Conservation (phyloP, 345 rosid genomes). For the Streptanthus diversifolius region DNA sequence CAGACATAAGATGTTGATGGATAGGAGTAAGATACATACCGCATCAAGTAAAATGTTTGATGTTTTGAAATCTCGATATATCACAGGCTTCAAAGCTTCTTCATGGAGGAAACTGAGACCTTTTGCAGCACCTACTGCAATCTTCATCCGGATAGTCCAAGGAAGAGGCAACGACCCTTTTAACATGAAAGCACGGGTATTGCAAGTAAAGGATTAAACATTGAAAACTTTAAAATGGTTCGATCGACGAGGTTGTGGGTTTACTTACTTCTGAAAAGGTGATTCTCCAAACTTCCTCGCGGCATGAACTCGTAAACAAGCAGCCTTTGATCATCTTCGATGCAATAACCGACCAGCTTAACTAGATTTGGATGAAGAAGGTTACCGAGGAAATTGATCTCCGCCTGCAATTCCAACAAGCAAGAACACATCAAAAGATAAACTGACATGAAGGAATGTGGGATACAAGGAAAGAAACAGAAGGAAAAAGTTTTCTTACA, state of each 20-base stretch:
- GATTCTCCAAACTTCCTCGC: conserved; percentile 67
- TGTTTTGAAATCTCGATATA: conserved; percentile 82
- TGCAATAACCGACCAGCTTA: conserved; percentile 54
- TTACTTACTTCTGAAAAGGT: conserved; percentile 55
- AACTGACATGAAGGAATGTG: neutral
- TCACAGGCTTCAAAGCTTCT: conserved; percentile 76
- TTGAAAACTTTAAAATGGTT: neutral
- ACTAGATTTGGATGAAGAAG: conserved; percentile 57
- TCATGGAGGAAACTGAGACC: conserved; percentile 83
- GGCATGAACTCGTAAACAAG: conserved; percentile 68
- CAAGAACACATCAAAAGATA: neutral
- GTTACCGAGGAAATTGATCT: conserved; percentile 67
- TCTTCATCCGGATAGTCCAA: conserved; percentile 80
- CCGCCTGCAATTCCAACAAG: conserved; percentile 53
- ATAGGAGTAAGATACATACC: conserved; percentile 38
- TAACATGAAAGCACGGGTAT: neutral
- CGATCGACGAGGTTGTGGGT: neutral
- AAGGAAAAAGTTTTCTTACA: conserved; percentile 42
- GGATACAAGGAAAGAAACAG: neutral
- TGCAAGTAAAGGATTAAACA: neutral
- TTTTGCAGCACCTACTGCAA: conserved; percentile 81
- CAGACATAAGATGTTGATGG: neutral
- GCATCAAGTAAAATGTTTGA: conserved; percentile 79
- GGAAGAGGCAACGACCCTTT: conserved; percentile 84
- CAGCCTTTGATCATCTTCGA: conserved; percentile 64